Evolutionary conservation across 768 basidiomycete species (phyloP).

Genomic region (Dictyophora rubrovolvata): DNA sequence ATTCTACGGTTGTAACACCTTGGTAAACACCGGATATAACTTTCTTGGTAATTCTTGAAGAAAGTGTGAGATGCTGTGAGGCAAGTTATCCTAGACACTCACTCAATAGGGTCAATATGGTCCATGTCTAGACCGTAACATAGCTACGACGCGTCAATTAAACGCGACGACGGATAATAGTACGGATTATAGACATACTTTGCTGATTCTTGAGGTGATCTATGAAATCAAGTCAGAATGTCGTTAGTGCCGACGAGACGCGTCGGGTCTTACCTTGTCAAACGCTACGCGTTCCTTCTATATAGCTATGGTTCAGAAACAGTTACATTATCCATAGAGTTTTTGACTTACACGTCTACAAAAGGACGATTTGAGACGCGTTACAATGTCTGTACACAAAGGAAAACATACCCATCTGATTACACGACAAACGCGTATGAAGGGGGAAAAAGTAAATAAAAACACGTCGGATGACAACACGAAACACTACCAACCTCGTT

Average conservation of each 20-base stretch:
- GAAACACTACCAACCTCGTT: slow-evolving; percentile 37
- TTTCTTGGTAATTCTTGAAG: slow-evolving; percentile 71
- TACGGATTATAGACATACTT: slow-evolving; percentile 20
- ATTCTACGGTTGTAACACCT: slow-evolving; percentile 93
- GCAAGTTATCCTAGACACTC: slow-evolving; percentile 18
- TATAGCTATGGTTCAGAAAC: slow-evolving; percentile 25
- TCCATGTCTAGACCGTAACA: slow-evolving; percentile 93
- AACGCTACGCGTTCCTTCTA: slow-evolving; percentile 91
- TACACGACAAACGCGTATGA: neutral
- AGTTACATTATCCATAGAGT: slow-evolving; percentile 10
- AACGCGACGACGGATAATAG: neutral
- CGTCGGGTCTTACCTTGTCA: slow-evolving; percentile 61
- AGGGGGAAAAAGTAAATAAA: slow-evolving; percentile 7
- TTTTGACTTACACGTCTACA: slow-evolving; percentile 13
- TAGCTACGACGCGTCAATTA: slow-evolving; percentile 30
- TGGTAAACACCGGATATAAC: slow-evolving; percentile 90
- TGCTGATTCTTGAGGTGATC: slow-evolving; percentile 82
- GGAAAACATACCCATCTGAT: slow-evolving; percentile 39
- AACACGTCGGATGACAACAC: neutral
- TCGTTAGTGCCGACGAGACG: slow-evolving; percentile 11
- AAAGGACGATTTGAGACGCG: slow-evolving; percentile 7
- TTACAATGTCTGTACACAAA: slow-evolving; percentile 18
- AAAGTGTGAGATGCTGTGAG: neutral
- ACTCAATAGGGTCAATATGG: slow-evolving; percentile 92
- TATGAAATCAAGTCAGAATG: slow-evolving; percentile 19